Evolutionary conservation across 495 filamentous ascomycete species (phyloP).

Genomic region (Xylaria castorea): DNA sequence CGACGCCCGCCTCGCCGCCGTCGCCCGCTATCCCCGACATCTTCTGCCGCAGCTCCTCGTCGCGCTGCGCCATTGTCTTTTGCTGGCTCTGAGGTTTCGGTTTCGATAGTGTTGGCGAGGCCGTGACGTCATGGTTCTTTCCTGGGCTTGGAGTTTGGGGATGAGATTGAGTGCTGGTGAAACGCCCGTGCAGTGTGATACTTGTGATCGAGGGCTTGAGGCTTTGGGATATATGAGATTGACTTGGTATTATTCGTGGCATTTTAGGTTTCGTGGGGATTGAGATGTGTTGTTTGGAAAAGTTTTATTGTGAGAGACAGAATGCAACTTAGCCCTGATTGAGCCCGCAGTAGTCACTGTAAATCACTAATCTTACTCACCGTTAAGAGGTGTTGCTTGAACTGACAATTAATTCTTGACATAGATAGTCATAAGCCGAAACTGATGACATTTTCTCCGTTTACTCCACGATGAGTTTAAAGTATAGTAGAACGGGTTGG

Average conservation of each 20-base stretch:
- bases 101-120: neutral
- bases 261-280: neutral
- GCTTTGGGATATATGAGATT: neutral
- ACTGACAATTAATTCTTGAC: neutral
- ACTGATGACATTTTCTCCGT: neutral
- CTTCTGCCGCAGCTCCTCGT: slow-evolving; percentile 71
- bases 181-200: neutral
- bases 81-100: slow-evolving; percentile 23
- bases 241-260: neutral
- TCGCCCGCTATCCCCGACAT: slow-evolving; percentile 75
- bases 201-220: neutral
- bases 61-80: slow-evolving; percentile 66
- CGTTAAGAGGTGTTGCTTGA: neutral
- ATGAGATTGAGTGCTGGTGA: slow-evolving; percentile 2
- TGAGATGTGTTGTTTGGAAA: neutral
- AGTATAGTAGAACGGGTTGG: no score
- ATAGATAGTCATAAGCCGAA: neutral
- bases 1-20: slow-evolving; percentile 78
- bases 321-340: neutral
- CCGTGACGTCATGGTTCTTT: slow-evolving; percentile 14
- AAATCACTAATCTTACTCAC: neutral
- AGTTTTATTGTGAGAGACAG: neutral
- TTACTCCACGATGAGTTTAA: neutral
- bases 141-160: neutral
- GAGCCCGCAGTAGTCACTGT: neutral